Percentiles rank a stretch among this genome's conserved stretches.
These are phyloP conservation scores for Alternaria burnsii DNA, from an alignment of 2,329 filamentous ascomycete genomes.

Conservation along the genomic window DNA sequence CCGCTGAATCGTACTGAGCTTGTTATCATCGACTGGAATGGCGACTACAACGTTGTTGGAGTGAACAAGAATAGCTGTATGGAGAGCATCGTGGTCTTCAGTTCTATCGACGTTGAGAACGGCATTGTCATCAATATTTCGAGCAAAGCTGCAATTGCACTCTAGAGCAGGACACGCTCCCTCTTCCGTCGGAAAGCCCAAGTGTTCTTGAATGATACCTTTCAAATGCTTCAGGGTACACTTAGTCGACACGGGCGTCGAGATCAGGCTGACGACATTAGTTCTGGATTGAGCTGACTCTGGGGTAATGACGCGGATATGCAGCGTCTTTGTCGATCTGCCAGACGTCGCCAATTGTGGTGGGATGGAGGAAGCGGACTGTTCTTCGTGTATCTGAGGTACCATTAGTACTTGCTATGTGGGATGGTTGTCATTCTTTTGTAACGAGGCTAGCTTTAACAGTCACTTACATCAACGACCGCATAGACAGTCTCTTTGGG, in stretches of 20 bases:
- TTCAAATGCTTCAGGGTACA: too few species aligned
- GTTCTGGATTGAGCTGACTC: too few species aligned
- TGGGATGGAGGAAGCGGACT: too few species aligned
- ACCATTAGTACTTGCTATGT: not conserved
- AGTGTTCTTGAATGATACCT: too few species aligned
- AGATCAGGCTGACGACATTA: too few species aligned
- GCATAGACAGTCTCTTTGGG: not conserved
- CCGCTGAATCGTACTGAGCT: not conserved
- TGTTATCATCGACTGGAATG: not conserved
- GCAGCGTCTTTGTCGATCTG: too few species aligned
- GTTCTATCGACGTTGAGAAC: not conserved
- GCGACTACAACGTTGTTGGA: not conserved
- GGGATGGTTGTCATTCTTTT: not conserved
- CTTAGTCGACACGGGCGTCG: too few species aligned
- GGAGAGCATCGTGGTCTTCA: not conserved
- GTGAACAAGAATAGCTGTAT: not conserved
- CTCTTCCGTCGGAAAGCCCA: too few species aligned
- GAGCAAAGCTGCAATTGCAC: not conserved
- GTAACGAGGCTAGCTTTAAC: not conserved
- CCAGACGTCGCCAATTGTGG: too few species aligned
- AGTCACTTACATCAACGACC: not conserved
- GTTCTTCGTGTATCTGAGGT: too few species aligned
- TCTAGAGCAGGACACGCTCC: not conserved
- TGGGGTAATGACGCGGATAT: too few species aligned
- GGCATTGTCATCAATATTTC: not conserved